These are phyloP conservation scores for Backusella westeae DNA, from an alignment of 192 early-diverging fungal species.

Conservation along the genomic window DNA sequence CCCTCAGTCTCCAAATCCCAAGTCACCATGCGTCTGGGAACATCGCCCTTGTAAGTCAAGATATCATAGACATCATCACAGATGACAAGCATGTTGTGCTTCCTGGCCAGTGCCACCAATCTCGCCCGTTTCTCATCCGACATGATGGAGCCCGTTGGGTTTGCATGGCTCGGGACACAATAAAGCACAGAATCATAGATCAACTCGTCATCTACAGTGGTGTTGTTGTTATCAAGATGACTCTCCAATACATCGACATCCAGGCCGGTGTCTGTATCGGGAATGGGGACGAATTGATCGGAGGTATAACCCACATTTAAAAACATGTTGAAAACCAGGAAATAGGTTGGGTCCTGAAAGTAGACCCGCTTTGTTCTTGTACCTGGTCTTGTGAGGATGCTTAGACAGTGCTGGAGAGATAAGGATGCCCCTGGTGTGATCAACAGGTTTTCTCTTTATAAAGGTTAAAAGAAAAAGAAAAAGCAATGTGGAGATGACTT, in stretches of 20 bases:
- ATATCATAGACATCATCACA: slow-evolving; percentile 42
- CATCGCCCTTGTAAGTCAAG: slow-evolving; percentile 16
- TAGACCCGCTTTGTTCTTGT: slow-evolving; percentile 16
- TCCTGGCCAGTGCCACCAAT: slow-evolving; percentile 22
- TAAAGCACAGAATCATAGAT: slow-evolving; percentile 25
- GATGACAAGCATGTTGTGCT: slow-evolving; percentile 29
- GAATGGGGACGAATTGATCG: slow-evolving; percentile 26
- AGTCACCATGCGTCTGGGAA: slow-evolving; percentile 10
- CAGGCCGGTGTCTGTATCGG: slow-evolving; percentile 20
- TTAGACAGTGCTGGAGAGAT: slow-evolving; percentile 20
- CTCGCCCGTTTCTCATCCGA: neutral
- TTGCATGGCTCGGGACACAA: slow-evolving; percentile 35
- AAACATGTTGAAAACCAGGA: slow-evolving; percentile 25
- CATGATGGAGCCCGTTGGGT: slow-evolving; percentile 29
- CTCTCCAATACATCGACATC: slow-evolving; percentile 12
- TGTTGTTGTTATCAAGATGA: neutral
- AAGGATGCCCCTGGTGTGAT: slow-evolving; percentile 30
- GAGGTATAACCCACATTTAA: slow-evolving; percentile 18
- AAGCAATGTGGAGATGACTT: neutral
- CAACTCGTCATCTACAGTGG: neutral
- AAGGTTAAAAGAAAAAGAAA: neutral
- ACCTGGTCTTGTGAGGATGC: slow-evolving; percentile 15
- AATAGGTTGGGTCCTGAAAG: slow-evolving; percentile 36
- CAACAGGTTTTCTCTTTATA: slow-evolving; percentile 3
- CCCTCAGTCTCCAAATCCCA: slow-evolving; percentile 18